Conservation (phyloP, 176 grass and related monocot species). For the Metroxylon sagu region DNA sequence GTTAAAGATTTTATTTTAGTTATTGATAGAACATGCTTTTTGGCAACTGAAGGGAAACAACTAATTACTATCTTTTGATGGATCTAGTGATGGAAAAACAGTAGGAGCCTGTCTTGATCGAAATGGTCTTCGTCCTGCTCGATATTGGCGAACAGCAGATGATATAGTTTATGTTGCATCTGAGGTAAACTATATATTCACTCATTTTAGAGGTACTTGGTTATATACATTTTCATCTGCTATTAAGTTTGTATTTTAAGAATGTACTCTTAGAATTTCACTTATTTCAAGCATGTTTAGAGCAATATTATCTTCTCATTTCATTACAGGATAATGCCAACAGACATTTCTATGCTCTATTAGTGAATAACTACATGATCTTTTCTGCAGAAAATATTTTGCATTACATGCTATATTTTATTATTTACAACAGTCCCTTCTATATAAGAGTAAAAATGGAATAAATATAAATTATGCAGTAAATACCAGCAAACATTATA, state of each 20-base stretch:
- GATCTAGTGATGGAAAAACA: constrained; percentile 86
- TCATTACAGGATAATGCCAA: neutral
- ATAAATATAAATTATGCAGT: no score
- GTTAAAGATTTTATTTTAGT: no score
- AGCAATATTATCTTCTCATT: no score
- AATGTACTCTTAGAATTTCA: no score
- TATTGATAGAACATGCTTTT: no score
- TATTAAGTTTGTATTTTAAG: neutral
- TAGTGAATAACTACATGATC: neutral
- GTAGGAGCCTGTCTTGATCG: constrained; percentile 95
- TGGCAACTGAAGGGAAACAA: no score
- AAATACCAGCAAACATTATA: no score
- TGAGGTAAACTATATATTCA: constrained; percentile 55
- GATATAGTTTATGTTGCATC: constrained; percentile 99
- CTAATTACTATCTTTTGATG: constrained; percentile 16
- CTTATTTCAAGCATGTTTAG: no score
- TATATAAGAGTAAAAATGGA: no score
- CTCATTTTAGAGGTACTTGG: constrained; percentile 6
- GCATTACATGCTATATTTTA: no score
- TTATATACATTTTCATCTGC: neutral
- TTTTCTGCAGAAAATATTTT: no score
- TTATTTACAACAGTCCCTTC: no score
- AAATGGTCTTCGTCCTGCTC: constrained; percentile 98
- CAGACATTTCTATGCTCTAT: neutral
- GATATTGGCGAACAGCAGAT: constrained; percentile 97